Percentiles rank a stretch among this genome's conserved stretches.
Conservation (phyloP, 768 basidiomycete genomes). For the Tricholoma sp. region DNA sequence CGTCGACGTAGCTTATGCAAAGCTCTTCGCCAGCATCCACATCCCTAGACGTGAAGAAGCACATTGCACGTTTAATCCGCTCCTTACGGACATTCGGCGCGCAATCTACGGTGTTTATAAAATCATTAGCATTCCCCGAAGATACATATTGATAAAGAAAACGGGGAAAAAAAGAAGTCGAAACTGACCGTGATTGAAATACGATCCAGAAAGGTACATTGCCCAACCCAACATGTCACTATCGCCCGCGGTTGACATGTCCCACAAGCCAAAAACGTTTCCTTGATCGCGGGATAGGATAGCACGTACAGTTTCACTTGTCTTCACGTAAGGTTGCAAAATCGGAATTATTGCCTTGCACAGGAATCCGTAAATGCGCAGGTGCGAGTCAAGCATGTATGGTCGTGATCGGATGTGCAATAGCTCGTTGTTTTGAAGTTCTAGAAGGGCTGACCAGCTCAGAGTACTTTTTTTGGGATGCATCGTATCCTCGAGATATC, state of each 20-base stretch:
- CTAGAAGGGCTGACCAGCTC: constrained; percentile 45
- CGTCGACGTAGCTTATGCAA: constrained; percentile 52
- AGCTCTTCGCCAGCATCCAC: constrained; percentile 49
- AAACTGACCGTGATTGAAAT: constrained; percentile 62
- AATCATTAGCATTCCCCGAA: neutral
- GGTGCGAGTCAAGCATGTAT: constrained; percentile 44
- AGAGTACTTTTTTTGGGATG: neutral
- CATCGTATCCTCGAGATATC: constrained; percentile 31
- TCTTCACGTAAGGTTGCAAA: constrained; percentile 30
- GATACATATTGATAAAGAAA: neutral
- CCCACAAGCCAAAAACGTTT: constrained; percentile 69
- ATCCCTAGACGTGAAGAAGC: constrained; percentile 40
- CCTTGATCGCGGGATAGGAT: constrained; percentile 57
- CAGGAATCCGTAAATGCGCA: constrained; percentile 53
- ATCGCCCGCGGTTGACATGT: constrained; percentile 39
- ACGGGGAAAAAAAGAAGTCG: neutral
- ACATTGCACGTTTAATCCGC: constrained; percentile 37
- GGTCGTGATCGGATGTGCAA: constrained; percentile 40
- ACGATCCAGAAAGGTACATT: constrained; percentile 55
- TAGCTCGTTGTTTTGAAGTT: constrained; percentile 57
- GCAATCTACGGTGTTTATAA: constrained; percentile 35
- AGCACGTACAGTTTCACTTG: constrained; percentile 42
- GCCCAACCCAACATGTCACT: constrained; percentile 66
- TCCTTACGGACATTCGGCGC: constrained; percentile 46
- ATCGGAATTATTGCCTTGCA: constrained; percentile 26